Conservation (phyloP, 805 yeast species). For the Ogataea angusta region DNA sequence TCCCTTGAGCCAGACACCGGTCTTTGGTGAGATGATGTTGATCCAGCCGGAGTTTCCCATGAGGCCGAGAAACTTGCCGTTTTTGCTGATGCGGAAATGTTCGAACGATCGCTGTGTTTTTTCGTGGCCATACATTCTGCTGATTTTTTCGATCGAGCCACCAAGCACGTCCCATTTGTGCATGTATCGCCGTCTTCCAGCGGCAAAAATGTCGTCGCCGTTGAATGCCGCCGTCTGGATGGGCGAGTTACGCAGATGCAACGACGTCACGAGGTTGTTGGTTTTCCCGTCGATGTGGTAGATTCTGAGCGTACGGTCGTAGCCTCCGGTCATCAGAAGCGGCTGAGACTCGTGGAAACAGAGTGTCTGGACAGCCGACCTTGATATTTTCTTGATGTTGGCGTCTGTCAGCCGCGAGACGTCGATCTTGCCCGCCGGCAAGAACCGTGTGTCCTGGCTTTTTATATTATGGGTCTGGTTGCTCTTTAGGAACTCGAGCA, state of each 20-base stretch:
- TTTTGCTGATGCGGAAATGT: constrained; percentile 70
- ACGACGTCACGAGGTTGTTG: constrained; percentile 77
- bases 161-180: constrained; percentile 78
- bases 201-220: constrained; percentile 62
- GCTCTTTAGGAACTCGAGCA: constrained; percentile 31
- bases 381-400: constrained; percentile 63
- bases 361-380: constrained; percentile 79
- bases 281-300: constrained; percentile 87
- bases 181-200: constrained; percentile 90
- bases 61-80: constrained; percentile 70
- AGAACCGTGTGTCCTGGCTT: constrained; percentile 42
- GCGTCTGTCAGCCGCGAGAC: constrained; percentile 87
- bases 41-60: constrained; percentile 90
- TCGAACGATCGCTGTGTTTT: constrained; percentile 83
- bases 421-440: constrained; percentile 69
- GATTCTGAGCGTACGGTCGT: constrained; percentile 80
- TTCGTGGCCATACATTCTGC: constrained; percentile 90
- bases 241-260: constrained; percentile 77
- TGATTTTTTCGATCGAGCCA: constrained; percentile 72
- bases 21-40: constrained; percentile 67
- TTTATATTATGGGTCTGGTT: constrained; percentile 30
- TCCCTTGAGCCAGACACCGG: constrained; percentile 85
- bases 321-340: constrained; percentile 84
- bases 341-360: constrained; percentile 86
- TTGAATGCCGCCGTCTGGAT: constrained; percentile 72